Evolutionary conservation across 2,329 filamentous ascomycete genomes (phyloP), one percentile per base, ranked within the genome.

Genomic region (Chaetomium strumarium): DNA sequence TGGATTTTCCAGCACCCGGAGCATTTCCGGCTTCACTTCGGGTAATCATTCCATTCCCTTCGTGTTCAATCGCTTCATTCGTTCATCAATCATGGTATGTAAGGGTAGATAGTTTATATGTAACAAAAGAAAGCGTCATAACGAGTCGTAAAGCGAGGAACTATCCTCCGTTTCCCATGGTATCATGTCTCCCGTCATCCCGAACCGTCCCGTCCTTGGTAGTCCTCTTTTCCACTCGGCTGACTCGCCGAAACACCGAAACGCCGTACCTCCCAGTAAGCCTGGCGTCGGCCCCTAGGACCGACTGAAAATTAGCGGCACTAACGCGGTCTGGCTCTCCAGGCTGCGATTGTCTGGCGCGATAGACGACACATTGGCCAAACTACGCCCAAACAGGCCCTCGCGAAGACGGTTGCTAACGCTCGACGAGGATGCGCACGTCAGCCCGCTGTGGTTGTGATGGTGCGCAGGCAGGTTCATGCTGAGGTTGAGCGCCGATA

Each of bases 251-350:
- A 24, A 40, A 43, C 24, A 30, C 41, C 42, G 5, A 31, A 14
- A 43, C 40, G 19, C 40, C 40, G 14, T 24, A 13, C 39, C 10
- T 12, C 41, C 14, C 33, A 12, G 33, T 44, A 30, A 33, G 19
- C 24, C 24, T 24, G 24, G 24, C 24, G 24, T 24, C 24, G 24
- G 14, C 20, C 39, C 31, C 64, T 56, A 69, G n/a, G 60, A 64
- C 41, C 75, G 71, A 64, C 75, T 80, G 52, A 84, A 81, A 66
- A 84, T 78, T 63, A 85, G 68, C 56, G 81, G 81, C 56, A 85
- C 81, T 60, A 81, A 61, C 16, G 73, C 72, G 46, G 73, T 77
- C 62, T 70, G 72, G 58, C 75, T 79, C 55, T 81, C 79, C 63
- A 80, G 66, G 49, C 70, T 73, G 55, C 71, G 63, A 40, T 73